Percentiles rank a stretch among this genome's conserved stretches.
phyloP scores from a whole-genome alignment of 2,329 filamentous ascomycete genomes.

The Talaromyces verruculosus region DNA sequence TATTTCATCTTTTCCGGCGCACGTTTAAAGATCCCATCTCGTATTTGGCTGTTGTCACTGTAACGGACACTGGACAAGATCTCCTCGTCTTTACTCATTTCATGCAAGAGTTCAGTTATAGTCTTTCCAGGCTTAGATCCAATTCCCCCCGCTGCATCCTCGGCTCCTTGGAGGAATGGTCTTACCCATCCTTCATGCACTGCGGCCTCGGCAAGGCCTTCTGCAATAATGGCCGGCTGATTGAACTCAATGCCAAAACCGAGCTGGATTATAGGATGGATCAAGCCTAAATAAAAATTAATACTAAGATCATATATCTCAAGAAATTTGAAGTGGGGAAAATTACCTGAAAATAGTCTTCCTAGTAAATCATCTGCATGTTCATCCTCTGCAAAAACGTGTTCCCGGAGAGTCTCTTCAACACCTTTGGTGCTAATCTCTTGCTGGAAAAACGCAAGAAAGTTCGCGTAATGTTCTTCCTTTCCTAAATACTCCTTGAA shows the following conservation, averaged over 20 bases:
- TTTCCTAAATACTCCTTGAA: constrained; percentile 64
- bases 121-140: constrained; percentile 35
- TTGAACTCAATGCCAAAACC: constrained; percentile 81
- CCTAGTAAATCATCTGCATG: constrained; percentile 67
- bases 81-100: constrained; percentile 57
- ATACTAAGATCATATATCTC: neutral
- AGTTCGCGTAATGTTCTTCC: constrained; percentile 67
- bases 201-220: constrained; percentile 74
- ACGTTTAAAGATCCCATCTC: constrained; percentile 65
- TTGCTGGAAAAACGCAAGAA: constrained; percentile 70
- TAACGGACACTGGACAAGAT: constrained; percentile 55
- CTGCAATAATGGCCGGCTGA: constrained; percentile 77
- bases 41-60: constrained; percentile 62
- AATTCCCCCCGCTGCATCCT: constrained; percentile 36
- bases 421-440: constrained; percentile 68
- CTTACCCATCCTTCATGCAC: constrained; percentile 63
- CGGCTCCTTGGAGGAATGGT: constrained; percentile 50
- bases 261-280: constrained; percentile 81
- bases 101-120: constrained; percentile 62
- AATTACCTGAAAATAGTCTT: constrained; percentile 64
- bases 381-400: constrained; percentile 67
- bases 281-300: constrained; percentile 52
- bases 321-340: neutral
- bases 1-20: constrained; percentile 64
- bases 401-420: constrained; percentile 62